phyloP scores from a whole-genome alignment of 164 flowering plant genomes.

The Pachysandra terminalis region DNA sequence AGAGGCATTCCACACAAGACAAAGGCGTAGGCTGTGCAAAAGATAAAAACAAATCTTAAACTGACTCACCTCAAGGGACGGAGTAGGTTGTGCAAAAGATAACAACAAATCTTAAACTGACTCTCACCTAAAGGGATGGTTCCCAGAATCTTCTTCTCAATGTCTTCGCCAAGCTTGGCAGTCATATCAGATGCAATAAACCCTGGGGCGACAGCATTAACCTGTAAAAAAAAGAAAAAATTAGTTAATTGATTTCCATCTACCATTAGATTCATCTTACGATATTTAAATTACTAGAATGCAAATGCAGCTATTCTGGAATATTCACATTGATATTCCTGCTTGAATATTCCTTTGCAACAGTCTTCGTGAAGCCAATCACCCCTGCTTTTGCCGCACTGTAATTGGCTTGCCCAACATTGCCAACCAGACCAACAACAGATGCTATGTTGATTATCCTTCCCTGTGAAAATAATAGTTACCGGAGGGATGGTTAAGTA shows the following conservation, averaged over 20 bases:
- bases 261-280: not conserved
- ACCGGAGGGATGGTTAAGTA: not conserved
- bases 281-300: not conserved
- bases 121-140: conserved; percentile 89
- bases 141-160: conserved; percentile 74
- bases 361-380: conserved; percentile 86
- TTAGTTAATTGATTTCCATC: not conserved
- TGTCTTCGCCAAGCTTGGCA: conserved; percentile 75
- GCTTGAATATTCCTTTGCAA: conserved; percentile 90
- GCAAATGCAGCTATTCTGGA: not conserved
- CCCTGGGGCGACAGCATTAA: conserved; percentile 95
- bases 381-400: conserved; percentile 99
- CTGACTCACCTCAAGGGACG: too few species aligned
- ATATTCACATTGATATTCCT: conserved; percentile 76
- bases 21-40: too few species aligned
- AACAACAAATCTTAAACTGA: too few species aligned
- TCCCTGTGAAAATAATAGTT: conserved; percentile 51
- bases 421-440: conserved; percentile 93
- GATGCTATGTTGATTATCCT: conserved; percentile 89
- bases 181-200: conserved; percentile 99
- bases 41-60: too few species aligned
- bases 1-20: too few species aligned
- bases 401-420: conserved; percentile 91
- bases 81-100: too few species aligned
- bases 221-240: conserved; percentile 44